Percentiles rank a stretch among this genome's conserved stretches.
Conservation (phyloP, 805 yeast species). For the Allodekkera sacchari region DNA sequence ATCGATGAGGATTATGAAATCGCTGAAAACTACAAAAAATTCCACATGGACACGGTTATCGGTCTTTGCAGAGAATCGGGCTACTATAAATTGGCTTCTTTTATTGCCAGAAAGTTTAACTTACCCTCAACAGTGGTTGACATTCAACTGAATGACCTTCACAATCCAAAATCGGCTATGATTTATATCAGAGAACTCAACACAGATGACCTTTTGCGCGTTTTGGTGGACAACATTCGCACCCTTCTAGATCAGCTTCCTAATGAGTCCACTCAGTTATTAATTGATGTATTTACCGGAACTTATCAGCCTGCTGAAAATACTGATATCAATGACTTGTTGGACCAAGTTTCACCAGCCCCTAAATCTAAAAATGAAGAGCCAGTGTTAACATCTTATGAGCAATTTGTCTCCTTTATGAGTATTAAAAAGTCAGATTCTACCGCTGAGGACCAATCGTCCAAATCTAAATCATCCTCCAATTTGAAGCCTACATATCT, state of each 20-base stretch:
- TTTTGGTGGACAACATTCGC: constrained; percentile 48
- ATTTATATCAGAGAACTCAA: constrained; percentile 58
- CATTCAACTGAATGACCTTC: constrained; percentile 58
- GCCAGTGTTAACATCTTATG: constrained; percentile 44
- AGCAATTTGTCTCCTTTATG: constrained; percentile 29
- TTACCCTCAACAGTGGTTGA: constrained; percentile 72
- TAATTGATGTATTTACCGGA: constrained; percentile 87
- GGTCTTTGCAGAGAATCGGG: constrained; percentile 66
- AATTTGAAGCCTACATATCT: too few species aligned
- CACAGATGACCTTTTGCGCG: constrained; percentile 69
- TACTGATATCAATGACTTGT: constrained; percentile 10
- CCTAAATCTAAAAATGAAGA: constrained; percentile 30
- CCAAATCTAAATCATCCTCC: too few species aligned
- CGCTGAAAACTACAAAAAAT: constrained; percentile 30
- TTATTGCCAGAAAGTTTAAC: constrained; percentile 59
- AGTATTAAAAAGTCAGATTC: constrained; percentile 9
- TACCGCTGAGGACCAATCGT: too few species aligned
- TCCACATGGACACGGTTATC: constrained; percentile 63
- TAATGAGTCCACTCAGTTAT: constrained; percentile 68
- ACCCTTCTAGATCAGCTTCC: constrained; percentile 60
- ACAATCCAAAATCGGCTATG: constrained; percentile 52
- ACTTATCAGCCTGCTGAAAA: constrained; percentile 44
- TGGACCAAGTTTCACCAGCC: constrained; percentile 7
- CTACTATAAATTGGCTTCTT: constrained; percentile 57
- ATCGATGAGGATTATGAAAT: constrained; percentile 28